These are phyloP conservation scores for Fomitopsis pinicola DNA, from an alignment of 1,284 basidiomycete species.

Conservation along the genomic window DNA sequence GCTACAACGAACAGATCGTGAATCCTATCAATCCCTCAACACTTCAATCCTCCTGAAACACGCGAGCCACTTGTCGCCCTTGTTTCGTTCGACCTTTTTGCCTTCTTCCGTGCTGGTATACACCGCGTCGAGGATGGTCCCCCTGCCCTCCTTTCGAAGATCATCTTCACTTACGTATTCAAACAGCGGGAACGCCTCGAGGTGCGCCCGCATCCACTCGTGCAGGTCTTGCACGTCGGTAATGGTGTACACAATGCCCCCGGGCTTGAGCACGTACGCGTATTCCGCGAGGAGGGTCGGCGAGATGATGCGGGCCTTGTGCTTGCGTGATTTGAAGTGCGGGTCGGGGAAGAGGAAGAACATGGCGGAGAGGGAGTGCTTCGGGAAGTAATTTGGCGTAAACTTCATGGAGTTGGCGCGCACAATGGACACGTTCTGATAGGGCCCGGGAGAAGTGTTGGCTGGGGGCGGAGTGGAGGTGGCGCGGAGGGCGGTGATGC, in stretches of 20 bases:
- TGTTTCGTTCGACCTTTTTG: constrained; percentile 92
- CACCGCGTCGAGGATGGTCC: constrained; percentile 76
- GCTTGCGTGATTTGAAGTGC: constrained; percentile 97
- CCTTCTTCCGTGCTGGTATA: constrained; percentile 92
- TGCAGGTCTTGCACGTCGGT: constrained; percentile 96
- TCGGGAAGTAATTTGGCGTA: constrained; percentile 93
- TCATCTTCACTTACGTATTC: constrained; percentile 73
- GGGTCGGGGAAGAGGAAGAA: constrained; percentile 99
- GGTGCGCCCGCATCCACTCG: constrained; percentile 92
- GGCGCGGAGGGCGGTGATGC: constrained; percentile 82
- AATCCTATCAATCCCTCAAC: constrained; percentile 6
- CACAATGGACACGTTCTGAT: constrained; percentile 92
- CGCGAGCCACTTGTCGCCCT: constrained; percentile 85
- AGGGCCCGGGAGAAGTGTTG: constrained; percentile 42
- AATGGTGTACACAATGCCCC: constrained; percentile 95
- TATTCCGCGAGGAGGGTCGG: constrained; percentile 93
- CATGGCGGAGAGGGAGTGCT: constrained; percentile 86
- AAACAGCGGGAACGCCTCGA: constrained; percentile 86
- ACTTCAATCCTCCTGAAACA: constrained; percentile 69
- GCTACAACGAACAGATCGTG: neutral
- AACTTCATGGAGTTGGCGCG: constrained; percentile 99
- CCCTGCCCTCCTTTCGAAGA: constrained; percentile 68
- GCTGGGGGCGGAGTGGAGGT: constrained; percentile 42
- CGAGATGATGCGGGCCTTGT: constrained; percentile 98
- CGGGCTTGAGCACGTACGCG: constrained; percentile 87